Percentiles rank a stretch among this genome's conserved stretches.
phyloP scores from a whole-genome alignment of 495 filamentous ascomycete genomes.

The Neurospora cerealis region DNA sequence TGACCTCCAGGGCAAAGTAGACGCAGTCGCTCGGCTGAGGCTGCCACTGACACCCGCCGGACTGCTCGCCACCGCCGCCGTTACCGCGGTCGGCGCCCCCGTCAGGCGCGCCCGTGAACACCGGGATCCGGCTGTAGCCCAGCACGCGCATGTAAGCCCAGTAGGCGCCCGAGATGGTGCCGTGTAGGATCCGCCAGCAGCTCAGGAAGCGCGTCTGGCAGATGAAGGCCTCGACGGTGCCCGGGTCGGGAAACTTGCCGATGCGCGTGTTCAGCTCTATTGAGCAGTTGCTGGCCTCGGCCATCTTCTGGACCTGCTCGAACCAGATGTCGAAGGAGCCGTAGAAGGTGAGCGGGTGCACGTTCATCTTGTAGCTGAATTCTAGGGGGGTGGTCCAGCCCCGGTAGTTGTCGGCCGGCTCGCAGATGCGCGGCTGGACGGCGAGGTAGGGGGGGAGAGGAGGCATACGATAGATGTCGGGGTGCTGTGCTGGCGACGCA shows the following conservation, averaged over 20 bases:
- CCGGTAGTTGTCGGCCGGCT: background rate
- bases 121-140: conserved; percentile 8
- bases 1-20: conserved; percentile 8
- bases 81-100: too few species aligned
- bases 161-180: conserved; percentile 10
- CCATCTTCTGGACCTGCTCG: conserved; percentile 11
- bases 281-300: conserved; percentile 7
- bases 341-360: conserved; percentile 3
- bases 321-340: conserved; percentile 6
- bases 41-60: conserved; percentile 5
- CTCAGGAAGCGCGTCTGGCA: conserved; percentile 8
- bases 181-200: conserved; percentile 11
- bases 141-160: conserved; percentile 14
- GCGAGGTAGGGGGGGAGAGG: conserved; percentile 1
- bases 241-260: conserved; percentile 4
- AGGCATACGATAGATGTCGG: background rate
- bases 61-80: background rate
- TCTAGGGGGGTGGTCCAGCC: background rate
- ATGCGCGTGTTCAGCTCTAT: conserved; percentile 10
- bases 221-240: conserved; percentile 10
- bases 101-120: conserved; percentile 2
- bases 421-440: conserved; percentile 3
- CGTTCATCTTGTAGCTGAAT: conserved; percentile 8
- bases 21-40: conserved; percentile 7
- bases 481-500: background rate